Conservation (phyloP, 148 eudicot species). For the Fagopyrum esculentum region DNA sequence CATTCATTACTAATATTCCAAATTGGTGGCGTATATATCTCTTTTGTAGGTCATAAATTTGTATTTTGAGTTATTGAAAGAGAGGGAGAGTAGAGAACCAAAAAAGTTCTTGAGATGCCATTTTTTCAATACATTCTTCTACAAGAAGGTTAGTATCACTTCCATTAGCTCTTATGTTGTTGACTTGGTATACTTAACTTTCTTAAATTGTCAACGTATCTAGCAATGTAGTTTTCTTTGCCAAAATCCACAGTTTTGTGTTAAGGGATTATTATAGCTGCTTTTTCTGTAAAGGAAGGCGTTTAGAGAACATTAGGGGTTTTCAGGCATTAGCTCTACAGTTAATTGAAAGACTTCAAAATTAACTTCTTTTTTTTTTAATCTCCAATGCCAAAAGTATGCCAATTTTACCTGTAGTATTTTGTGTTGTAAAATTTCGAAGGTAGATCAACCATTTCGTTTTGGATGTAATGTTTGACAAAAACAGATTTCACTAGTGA, state of each 20-base stretch:
- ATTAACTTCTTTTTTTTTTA: too few relatives aligned
- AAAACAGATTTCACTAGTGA: neutral
- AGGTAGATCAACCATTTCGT: neutral
- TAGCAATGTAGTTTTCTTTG: too few relatives aligned
- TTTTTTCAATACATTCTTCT: conserved; percentile 91
- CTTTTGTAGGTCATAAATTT: conserved; percentile 69
- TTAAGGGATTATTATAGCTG: too few relatives aligned
- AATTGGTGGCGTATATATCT: neutral
- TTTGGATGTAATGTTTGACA: neutral
- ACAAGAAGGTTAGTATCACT: conserved; percentile 68
- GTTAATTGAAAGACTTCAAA: too few relatives aligned
- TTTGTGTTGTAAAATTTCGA: neutral
- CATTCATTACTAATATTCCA: conserved; percentile 12
- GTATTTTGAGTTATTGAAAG: conserved; percentile 77
- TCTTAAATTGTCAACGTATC: too few relatives aligned
- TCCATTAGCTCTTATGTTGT: neutral
- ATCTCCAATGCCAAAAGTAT: too few relatives aligned
- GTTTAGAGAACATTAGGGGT: too few relatives aligned
- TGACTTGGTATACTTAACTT: too few relatives aligned
- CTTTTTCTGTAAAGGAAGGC: too few relatives aligned
- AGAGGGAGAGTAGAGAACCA: conserved; percentile 85
- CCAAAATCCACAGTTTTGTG: too few relatives aligned
- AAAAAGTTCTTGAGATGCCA: conserved; percentile 77
- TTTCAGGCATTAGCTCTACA: too few relatives aligned
- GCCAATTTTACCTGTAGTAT: neutral